A percentile compares a stretch with the other conserved stretches of the same genome.
phyloP scores from a whole-genome alignment of 352 stramenopile species.

The Phytophthora boehmeriae region DNA sequence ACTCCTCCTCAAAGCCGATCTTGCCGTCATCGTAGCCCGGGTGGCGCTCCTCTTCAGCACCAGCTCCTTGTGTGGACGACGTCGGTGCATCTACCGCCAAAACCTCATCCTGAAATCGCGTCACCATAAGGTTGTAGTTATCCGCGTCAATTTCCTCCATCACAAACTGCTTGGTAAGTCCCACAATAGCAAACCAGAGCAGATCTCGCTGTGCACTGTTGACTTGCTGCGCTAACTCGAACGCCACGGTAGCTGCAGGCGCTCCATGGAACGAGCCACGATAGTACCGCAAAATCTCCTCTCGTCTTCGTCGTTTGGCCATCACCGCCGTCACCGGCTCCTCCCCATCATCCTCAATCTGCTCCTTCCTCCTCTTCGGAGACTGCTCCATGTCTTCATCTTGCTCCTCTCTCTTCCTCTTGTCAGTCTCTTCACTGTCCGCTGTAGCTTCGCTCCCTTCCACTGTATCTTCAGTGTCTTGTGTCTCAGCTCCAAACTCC shows the following conservation, averaged over 20 bases:
- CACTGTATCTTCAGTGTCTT: conserved; percentile 26
- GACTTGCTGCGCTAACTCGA: conserved; percentile 82
- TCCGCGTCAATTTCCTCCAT: conserved; percentile 92
- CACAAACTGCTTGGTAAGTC: conserved; percentile 96
- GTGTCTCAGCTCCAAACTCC: conserved; percentile 41
- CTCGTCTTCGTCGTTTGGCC: conserved; percentile 62
- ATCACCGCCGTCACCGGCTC: conserved; percentile 36
- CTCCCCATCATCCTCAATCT: conserved; percentile 16
- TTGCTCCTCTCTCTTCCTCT: conserved; percentile 35
- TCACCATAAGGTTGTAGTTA: conserved; percentile 92
- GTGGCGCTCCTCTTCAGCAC: conserved; percentile 42
- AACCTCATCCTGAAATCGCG: conserved; percentile 92
- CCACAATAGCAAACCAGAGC: conserved; percentile 98
- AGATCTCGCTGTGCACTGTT: conserved; percentile 89
- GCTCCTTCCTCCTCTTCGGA: conserved; percentile 35
- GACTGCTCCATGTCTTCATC: conserved; percentile 36
- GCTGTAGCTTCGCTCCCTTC: conserved; percentile 10
- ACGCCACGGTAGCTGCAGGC: conserved; percentile 77
- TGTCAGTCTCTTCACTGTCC: conserved; percentile 42
- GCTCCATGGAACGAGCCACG: conserved; percentile 89
- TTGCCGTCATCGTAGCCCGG: conserved; percentile 79
- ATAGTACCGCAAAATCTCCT: conserved; percentile 94
- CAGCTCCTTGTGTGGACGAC: conserved; percentile 41
- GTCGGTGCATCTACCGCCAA: conserved; percentile 63
- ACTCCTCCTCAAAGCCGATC: conserved; percentile 92